Evolutionary conservation across 176 grass and related monocot species (phyloP).

Genomic region (Oryza meyeriana): DNA sequence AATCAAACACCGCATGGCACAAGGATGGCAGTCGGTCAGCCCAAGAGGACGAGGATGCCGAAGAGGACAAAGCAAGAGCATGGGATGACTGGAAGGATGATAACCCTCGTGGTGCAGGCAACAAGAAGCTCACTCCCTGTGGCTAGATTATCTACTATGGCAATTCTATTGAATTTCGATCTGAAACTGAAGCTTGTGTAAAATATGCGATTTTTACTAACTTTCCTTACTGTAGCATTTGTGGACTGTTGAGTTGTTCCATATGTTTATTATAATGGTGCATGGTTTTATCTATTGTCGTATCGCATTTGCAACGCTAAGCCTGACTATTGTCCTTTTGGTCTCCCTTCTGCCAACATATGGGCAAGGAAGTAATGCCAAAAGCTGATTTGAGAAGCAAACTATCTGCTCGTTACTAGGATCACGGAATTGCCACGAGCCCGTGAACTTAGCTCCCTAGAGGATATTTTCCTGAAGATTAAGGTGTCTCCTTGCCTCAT

Average conservation of each 20-base stretch:
- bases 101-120: constrained; percentile 86
- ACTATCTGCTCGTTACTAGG: too few relatives aligned
- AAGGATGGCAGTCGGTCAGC: constrained; percentile 42
- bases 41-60: constrained; percentile 62
- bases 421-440: too few relatives aligned
- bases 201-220: neutral
- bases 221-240: neutral
- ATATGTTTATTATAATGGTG: too few relatives aligned
- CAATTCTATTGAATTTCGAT: neutral
- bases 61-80: constrained; percentile 78
- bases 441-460: too few relatives aligned
- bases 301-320: too few relatives aligned
- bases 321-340: too few relatives aligned
- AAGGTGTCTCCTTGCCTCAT: too few relatives aligned
- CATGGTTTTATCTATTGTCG: too few relatives aligned
- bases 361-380: too few relatives aligned
- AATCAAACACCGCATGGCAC: constrained; percentile 79
- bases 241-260: neutral
- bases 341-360: neutral
- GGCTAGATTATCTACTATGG: constrained; percentile 30
- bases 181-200: constrained; percentile 1
- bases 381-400: too few relatives aligned
- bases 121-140: constrained; percentile 96
- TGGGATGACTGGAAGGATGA: constrained; percentile 98
- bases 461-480: too few relatives aligned